Evolutionary conservation across 441 rosid species (phyloP).

Genomic region (Erodium moschatum): DNA sequence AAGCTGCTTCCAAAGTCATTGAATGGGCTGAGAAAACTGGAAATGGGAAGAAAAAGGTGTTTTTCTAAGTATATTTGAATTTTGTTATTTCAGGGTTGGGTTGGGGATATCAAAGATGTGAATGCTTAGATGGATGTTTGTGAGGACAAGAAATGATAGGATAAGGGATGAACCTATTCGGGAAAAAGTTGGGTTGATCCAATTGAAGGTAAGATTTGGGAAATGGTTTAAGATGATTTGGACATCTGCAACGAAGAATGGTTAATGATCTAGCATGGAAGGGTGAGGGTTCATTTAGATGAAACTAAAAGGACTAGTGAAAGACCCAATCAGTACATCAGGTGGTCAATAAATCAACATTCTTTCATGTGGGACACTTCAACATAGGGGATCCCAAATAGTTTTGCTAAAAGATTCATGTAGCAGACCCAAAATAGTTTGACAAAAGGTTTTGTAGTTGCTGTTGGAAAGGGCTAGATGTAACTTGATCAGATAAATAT

Average conservation of each 20-base stretch:
- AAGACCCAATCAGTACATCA: neutral
- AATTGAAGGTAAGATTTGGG: neutral
- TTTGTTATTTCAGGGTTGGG: neutral
- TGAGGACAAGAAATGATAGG: neutral
- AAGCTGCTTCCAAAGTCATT: slow-evolving; percentile 57
- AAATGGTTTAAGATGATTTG: neutral
- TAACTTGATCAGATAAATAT: neutral
- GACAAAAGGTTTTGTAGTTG: neutral
- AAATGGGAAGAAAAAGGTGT: slow-evolving; percentile 83
- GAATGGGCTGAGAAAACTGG: slow-evolving; percentile 79
- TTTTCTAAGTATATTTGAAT: slow-evolving; percentile 11
- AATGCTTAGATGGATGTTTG: neutral
- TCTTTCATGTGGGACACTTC: too few relatives aligned
- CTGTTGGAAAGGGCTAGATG: slow-evolving; percentile 7
- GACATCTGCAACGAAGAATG: neutral
- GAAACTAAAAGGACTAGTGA: neutral
- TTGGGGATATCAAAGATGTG: neutral
- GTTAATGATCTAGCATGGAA: neutral
- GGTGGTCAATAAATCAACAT: neutral
- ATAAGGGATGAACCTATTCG: neutral
- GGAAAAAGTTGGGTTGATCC: neutral
- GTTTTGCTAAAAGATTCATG: neutral
- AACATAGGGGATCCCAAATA: neutral
- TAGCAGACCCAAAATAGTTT: neutral
- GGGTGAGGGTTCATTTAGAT: neutral